A percentile compares a stretch with the other conserved stretches of the same genome.
phyloP scores from a whole-genome alignment of 1,139 yeast species.

The Suhomyces kunorum region DNA sequence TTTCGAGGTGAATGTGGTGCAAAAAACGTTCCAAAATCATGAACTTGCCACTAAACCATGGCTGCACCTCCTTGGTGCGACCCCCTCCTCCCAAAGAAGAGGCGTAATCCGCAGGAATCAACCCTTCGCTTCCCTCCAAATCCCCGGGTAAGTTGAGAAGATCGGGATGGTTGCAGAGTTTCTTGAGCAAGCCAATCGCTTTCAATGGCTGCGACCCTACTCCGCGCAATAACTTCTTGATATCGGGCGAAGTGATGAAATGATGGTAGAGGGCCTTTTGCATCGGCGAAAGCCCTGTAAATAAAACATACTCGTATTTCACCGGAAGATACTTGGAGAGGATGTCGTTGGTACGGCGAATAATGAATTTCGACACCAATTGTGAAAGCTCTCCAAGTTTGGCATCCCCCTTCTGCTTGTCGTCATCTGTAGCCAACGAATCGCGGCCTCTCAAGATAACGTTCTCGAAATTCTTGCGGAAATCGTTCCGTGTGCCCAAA shows the following conservation, averaged over 20 bases:
- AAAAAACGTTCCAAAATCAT: constrained; percentile 73
- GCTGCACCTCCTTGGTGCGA: constrained; percentile 57
- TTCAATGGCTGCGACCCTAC: constrained; percentile 81
- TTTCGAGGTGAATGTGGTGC: constrained; percentile 70
- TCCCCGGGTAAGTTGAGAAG: constrained; percentile 75
- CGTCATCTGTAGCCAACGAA: constrained; percentile 83
- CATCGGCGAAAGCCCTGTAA: constrained; percentile 79
- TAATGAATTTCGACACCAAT: constrained; percentile 85
- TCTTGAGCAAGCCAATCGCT: constrained; percentile 86
- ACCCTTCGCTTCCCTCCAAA: constrained; percentile 62
- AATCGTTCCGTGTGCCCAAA: constrained; percentile 80
- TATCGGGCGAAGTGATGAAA: constrained; percentile 80
- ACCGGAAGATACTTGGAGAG: constrained; percentile 91
- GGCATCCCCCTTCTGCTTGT: constrained; percentile 67
- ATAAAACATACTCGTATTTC: constrained; percentile 93
- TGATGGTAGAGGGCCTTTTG: constrained; percentile 72
- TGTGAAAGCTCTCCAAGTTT: constrained; percentile 72
- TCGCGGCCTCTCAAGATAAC: constrained; percentile 85
- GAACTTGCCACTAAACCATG: constrained; percentile 64
- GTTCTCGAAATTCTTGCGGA: constrained; percentile 80
- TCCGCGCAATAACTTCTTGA: constrained; percentile 68
- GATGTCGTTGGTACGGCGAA: constrained; percentile 93
- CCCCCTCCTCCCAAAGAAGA: constrained; percentile 35
- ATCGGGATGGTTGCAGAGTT: constrained; percentile 93
- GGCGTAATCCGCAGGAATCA: constrained; percentile 76